These are phyloP conservation scores for Agaricales sp. DNA, from an alignment of 1,284 basidiomycete genomes.

Conservation along the genomic window DNA sequence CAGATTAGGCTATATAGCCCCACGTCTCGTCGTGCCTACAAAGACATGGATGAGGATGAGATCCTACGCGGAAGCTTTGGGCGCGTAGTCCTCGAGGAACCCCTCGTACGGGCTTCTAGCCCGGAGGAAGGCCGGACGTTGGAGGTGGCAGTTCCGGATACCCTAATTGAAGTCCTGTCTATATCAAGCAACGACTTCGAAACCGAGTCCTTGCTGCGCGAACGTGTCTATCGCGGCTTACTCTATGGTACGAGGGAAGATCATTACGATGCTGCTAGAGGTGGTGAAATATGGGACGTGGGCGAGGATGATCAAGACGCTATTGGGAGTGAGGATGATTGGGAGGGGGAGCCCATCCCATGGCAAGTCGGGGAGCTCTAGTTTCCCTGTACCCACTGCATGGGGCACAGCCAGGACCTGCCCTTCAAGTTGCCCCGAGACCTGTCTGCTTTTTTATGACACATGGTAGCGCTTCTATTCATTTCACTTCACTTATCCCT, in stretches of 20 bases:
- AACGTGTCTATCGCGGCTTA: slow-evolving; percentile 44
- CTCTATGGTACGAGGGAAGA: slow-evolving; percentile 45
- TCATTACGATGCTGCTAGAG: slow-evolving; percentile 49
- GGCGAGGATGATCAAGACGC: slow-evolving; percentile 47
- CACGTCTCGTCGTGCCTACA: neutral
- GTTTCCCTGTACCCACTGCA: slow-evolving; percentile 16
- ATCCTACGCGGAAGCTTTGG: neutral
- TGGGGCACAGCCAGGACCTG: slow-evolving; percentile 13
- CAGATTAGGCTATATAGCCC: neutral
- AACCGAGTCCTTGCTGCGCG: slow-evolving; percentile 33
- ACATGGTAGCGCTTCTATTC: too few relatives aligned
- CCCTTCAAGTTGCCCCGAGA: slow-evolving; percentile 9
- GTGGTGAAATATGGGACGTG: slow-evolving; percentile 67
- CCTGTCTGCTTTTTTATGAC: too few relatives aligned
- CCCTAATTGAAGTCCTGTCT: slow-evolving; percentile 50
- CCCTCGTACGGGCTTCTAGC: slow-evolving; percentile 2
- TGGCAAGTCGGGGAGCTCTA: slow-evolving; percentile 70
- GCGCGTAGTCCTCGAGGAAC: slow-evolving; percentile 3
- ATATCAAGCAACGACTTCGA: slow-evolving; percentile 35
- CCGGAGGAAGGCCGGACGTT: slow-evolving; percentile 17
- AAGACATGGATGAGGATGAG: neutral
- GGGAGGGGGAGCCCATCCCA: slow-evolving; percentile 72
- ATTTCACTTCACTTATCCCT: too few relatives aligned
- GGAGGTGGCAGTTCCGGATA: slow-evolving; percentile 54
- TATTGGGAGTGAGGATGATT: slow-evolving; percentile 53